Evolutionary conservation across 2,329 filamentous ascomycete genomes (phyloP), one percentile per base, ranked within the genome.

Genomic region (Trichoderma sp.): DNA sequence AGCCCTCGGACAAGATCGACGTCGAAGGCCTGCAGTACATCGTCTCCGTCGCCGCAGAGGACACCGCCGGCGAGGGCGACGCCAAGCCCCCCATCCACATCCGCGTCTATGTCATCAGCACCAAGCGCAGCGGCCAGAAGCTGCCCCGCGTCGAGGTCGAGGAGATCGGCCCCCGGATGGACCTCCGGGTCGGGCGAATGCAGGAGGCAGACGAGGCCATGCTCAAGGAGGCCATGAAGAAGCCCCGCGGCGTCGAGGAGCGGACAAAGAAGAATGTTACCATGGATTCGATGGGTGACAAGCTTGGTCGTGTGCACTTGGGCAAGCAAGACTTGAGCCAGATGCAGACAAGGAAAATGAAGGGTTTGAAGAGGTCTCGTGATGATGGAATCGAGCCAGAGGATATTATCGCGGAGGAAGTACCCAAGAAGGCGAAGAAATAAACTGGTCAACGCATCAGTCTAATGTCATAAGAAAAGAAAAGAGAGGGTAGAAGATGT

Each of bases 271-370:
- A 99, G 92, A 99, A 99, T 82, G 92, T 99, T 77, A 89, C 90
- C 69, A 97, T 93, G 71, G 95, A 98, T 81, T 83, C 91, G 57
- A 94, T 99, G 84, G 96, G 96, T 80, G 96, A 99, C 83, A 98
- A 98, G 91, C 87, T 98, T 74, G 96, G 95, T 74, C 91, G 94
- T 76, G 92, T 99, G 74, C 96, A 99, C 81, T 83, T 97, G 73
- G 94, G 93, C 78, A 94, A 92, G 85, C 94, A 98, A 83, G 94
- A 99, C 83, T 87, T 99, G 72, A 87, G 86, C 79, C 88, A 92
- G 77, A 82, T 99, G 82, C 96, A 99, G 86, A 97, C 95, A 68
- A 91, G 96, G 79, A 99, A 99, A 90, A 98, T 99, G 95, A 99
- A 99, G 90, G 96, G 95, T 76, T 83, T 99, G 76, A 99, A 98